phyloP scores from a whole-genome alignment of 768 basidiomycete genomes.

The Collybia mongolica region DNA sequence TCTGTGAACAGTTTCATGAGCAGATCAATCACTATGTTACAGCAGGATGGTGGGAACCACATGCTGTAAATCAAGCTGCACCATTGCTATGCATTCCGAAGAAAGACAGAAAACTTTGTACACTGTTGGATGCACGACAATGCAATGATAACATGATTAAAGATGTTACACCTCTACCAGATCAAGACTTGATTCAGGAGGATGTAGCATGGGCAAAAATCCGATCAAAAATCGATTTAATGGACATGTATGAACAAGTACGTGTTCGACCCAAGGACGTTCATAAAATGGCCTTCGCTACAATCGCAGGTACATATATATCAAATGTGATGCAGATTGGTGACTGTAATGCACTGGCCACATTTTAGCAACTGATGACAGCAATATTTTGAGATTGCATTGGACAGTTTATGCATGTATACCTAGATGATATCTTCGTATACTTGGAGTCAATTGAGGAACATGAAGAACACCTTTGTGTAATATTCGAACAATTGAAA shows the following conservation, averaged over 20 bases:
- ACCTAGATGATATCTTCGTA: constrained; percentile 44
- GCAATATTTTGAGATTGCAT: constrained; percentile 36
- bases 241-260: constrained; percentile 43
- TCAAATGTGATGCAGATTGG: constrained; percentile 42
- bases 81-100: constrained; percentile 32
- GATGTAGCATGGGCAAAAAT: constrained; percentile 29
- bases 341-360: constrained; percentile 43
- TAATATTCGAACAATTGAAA: constrained; percentile 23
- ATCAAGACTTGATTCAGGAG: constrained; percentile 30
- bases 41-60: constrained; percentile 33
- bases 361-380: constrained; percentile 44
- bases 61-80: constrained; percentile 19
- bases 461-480: constrained; percentile 29
- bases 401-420: constrained; percentile 37
- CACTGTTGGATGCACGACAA: constrained; percentile 30
- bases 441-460: constrained; percentile 34
- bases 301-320: constrained; percentile 32
- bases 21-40: constrained; percentile 29
- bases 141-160: constrained; percentile 39
- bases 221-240: constrained; percentile 39
- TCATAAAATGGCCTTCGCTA: constrained; percentile 30
- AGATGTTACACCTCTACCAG: constrained; percentile 38
- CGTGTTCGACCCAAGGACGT: constrained; percentile 27
- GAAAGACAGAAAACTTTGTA: constrained; percentile 29
- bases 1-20: constrained; percentile 23